These are phyloP conservation scores for Geotrichum klebahnii DNA, from an alignment of 1,139 yeast species.

Conservation along the genomic window DNA sequence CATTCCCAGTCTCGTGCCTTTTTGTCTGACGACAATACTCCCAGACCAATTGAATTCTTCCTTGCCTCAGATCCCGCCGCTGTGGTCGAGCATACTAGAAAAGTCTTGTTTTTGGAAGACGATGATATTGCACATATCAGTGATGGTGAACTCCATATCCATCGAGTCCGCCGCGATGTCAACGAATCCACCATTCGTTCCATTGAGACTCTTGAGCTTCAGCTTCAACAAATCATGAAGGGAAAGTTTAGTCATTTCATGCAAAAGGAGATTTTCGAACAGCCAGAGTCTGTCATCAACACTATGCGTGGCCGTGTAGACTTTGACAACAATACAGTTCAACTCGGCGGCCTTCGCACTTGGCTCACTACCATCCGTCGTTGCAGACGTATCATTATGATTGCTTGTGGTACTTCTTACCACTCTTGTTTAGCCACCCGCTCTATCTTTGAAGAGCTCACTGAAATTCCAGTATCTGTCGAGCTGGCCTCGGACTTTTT, in stretches of 20 bases:
- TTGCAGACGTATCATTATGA: slow-evolving; percentile 93
- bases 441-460: slow-evolving; percentile 91
- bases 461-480: slow-evolving; percentile 92
- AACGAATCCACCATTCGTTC: slow-evolving; percentile 92
- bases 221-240: slow-evolving; percentile 96
- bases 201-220: slow-evolving; percentile 94
- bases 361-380: slow-evolving; percentile 87
- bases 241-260: slow-evolving; percentile 94
- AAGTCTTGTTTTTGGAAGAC: slow-evolving; percentile 92
- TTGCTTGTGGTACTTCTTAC: slow-evolving; percentile 98
- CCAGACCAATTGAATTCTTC: slow-evolving; percentile 93
- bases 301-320: slow-evolving; percentile 99
- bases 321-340: slow-evolving; percentile 71
- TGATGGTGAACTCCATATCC: slow-evolving; percentile 97
- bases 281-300: slow-evolving; percentile 95
- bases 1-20: slow-evolving; percentile 92
- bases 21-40: slow-evolving; percentile 83
- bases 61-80: slow-evolving; percentile 97
- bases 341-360: slow-evolving; percentile 84
- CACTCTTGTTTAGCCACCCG: slow-evolving; percentile 97
- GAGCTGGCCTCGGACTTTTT: slow-evolving; percentile 97
- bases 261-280: slow-evolving; percentile 98
- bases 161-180: slow-evolving; percentile 86
- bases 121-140: slow-evolving; percentile 98
- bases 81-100: slow-evolving; percentile 95